Conservation (phyloP, 345 rosid genomes). For the Anastatica hierochuntica region DNA sequence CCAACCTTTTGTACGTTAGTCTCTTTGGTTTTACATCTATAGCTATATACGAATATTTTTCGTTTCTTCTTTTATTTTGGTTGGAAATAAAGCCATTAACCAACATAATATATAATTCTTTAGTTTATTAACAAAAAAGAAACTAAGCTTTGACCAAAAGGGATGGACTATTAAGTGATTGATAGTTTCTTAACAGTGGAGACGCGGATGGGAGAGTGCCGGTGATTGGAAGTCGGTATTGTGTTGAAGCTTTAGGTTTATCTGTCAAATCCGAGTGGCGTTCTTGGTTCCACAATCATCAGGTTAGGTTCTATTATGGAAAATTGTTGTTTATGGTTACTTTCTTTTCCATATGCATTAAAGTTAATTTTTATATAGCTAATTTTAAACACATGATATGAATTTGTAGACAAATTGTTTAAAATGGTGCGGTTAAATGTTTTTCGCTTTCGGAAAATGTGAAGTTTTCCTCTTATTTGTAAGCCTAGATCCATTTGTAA, state of each 20-base stretch:
- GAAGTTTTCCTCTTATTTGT: background rate
- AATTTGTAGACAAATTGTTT: background rate
- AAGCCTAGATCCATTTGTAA: background rate
- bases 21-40: too few relatives aligned
- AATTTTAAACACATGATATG: background rate
- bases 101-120: too few relatives aligned
- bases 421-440: background rate
- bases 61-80: too few relatives aligned
- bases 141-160: too few relatives aligned
- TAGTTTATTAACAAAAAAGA: too few relatives aligned
- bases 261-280: conserved; percentile 38
- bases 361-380: too few relatives aligned
- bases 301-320: too few relatives aligned
- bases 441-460: background rate
- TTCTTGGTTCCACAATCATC: conserved; percentile 47
- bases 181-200: conserved; percentile 28
- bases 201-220: conserved; percentile 58
- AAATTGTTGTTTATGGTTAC: too few relatives aligned
- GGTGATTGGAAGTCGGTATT: conserved; percentile 39
- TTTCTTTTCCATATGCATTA: too few relatives aligned
- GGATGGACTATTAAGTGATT: background rate
- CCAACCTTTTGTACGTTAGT: too few relatives aligned
- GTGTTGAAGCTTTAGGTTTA: conserved; percentile 39
- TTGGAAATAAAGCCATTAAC: too few relatives aligned
- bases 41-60: too few relatives aligned